Base-by-base conservation (phyloP, 768 basidiomycete species). In the Tulasnella sp. region DNA sequence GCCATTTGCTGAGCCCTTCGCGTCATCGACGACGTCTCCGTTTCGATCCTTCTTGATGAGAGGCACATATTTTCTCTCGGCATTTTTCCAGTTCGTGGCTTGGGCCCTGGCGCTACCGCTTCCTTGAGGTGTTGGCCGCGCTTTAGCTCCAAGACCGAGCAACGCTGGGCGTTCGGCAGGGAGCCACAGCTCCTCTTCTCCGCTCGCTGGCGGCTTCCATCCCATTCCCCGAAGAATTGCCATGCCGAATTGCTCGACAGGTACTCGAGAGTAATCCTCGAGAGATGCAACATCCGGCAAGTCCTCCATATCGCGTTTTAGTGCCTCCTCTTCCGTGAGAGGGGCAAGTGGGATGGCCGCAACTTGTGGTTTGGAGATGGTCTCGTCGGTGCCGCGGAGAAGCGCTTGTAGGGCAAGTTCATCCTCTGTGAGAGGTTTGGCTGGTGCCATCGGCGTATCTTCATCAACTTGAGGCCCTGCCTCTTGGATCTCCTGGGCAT, bases 191-290 rank as follows among this genome's bases (percentile, higher is more conserved):
- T 94, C 1, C 89, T 92, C 77, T 88, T 85, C 72, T 87, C 85
- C 45, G 64, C 88, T 86, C 31, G 90, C 86, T 2, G 93, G 93
- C 4, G 91, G 89, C 77, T 93, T 93, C 95, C 95, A 98, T 2
- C 96, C 96, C 97, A 99, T 99, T 0, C 97, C 97, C 67, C 96
- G 88, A 4, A 97, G 86, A 79, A 99, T 87, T 8, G 97, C 97
- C 5, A 92, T 90, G 7, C 97, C 97, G 79, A 99, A 99, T 75
- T 93, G 91, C 6, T 92, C 91, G 19, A 99, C 91, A 0, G 97
- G 97, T 0, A 98, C 89, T 25, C 94, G 91, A 42, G 89, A 89
- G 81, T 99, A 99, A 82, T 96, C 97, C 0, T 93, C 90, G 22
- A 93, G 83, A 0, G 92, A 89, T 1, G 96, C 90, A 72, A 83